Percentiles rank a stretch among this genome's conserved stretches.
Conservation (phyloP, 257 asterid genomes). For the Plantago elongata region DNA sequence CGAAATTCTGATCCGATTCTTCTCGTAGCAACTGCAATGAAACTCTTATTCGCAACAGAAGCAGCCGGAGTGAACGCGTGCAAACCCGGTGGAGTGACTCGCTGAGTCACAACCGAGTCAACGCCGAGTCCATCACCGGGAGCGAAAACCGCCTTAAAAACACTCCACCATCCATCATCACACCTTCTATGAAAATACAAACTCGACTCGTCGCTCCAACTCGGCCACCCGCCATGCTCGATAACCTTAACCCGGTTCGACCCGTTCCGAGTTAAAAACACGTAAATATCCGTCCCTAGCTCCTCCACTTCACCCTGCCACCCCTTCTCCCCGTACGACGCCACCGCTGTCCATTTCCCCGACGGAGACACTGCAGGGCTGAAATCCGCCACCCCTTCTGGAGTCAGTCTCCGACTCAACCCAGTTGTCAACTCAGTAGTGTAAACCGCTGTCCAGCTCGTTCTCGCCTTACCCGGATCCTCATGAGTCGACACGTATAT, state of each 20-base stretch:
- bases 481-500: constrained; percentile 83
- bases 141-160: constrained; percentile 43
- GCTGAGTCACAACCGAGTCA: constrained; percentile 37
- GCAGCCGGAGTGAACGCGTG: constrained; percentile 96
- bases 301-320: constrained; percentile 82
- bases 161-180: constrained; percentile 94
- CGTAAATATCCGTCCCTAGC: constrained; percentile 58
- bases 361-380: constrained; percentile 94
- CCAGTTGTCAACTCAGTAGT: constrained; percentile 62
- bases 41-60: constrained; percentile 40
- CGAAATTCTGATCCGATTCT: constrained; percentile 58
- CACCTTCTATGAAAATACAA: constrained; percentile 73
- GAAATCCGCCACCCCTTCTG: constrained; percentile 60
- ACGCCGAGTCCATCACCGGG: constrained; percentile 23
- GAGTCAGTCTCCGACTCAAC: constrained; percentile 65
- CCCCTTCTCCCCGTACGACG: constrained; percentile 63
- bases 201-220: constrained; percentile 74
- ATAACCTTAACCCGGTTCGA: constrained; percentile 63
- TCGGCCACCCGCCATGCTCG: constrained; percentile 98
- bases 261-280: constrained; percentile 68
- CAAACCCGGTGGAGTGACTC: constrained; percentile 85
- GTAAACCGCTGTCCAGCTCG: constrained; percentile 91
- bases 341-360: constrained; percentile 77
- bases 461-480: constrained; percentile 58
- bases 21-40: constrained; percentile 82